phyloP scores from a whole-genome alignment of 495 filamentous ascomycete genomes.

The Tuber umbilicatum region DNA sequence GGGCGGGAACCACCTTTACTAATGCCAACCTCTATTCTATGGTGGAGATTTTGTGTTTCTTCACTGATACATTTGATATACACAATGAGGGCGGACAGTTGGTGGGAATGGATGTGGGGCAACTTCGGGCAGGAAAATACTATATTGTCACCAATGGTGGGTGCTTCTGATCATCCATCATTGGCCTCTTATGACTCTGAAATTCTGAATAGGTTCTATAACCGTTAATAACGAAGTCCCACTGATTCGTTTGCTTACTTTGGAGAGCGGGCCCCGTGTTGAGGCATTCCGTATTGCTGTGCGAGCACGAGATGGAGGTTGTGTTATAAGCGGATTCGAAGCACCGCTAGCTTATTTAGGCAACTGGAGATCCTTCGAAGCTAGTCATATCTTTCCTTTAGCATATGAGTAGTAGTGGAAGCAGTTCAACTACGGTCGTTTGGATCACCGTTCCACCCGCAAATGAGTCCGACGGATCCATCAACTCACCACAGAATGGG shows the following conservation, averaged over 20 bases:
- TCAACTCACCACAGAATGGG: no score
- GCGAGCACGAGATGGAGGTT: slow-evolving; percentile 28
- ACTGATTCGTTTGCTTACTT: slow-evolving; percentile 38
- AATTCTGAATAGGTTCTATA: slow-evolving; percentile 31
- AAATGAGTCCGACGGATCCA: no score
- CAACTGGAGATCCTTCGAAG: no score
- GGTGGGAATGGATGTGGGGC: slow-evolving; percentile 35
- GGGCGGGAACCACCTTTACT: slow-evolving; percentile 42
- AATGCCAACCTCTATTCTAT: slow-evolving; percentile 44
- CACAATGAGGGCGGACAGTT: slow-evolving; percentile 3
- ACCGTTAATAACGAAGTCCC: slow-evolving; percentile 39
- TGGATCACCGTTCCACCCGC: no score
- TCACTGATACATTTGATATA: neutral
- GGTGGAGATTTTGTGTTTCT: slow-evolving; percentile 38
- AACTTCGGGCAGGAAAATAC: slow-evolving; percentile 41
- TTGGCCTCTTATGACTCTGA: slow-evolving; percentile 7
- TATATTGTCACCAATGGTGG: slow-evolving; percentile 33
- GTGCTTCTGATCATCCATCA: neutral
- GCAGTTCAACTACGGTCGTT: no score
- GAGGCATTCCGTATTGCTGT: slow-evolving; percentile 39
- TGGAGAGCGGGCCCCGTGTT: neutral
- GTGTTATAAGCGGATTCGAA: no score
- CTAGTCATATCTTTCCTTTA: no score
- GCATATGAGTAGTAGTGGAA: no score
- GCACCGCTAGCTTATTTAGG: no score